These are phyloP conservation scores for Ceratocystis cubensis DNA, from an alignment of 2,329 filamentous ascomycete species.

Conservation along the genomic window DNA sequence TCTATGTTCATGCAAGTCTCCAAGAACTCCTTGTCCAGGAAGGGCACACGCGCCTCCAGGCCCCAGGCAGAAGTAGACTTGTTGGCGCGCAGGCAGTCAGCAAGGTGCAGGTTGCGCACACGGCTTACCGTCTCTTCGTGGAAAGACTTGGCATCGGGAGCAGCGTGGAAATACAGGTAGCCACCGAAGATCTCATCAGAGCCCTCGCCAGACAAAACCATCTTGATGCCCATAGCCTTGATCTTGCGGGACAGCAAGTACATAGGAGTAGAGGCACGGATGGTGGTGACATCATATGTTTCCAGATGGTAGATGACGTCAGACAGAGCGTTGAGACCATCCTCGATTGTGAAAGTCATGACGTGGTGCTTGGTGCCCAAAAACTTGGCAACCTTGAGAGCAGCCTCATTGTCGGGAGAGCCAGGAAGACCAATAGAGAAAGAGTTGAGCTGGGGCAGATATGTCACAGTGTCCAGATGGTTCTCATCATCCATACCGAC, in stretches of 20 bases:
- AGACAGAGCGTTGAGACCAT: conserved; percentile 88
- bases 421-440: conserved; percentile 95
- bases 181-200: conserved; percentile 97
- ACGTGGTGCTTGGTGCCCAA: conserved; percentile 95
- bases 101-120: conserved; percentile 89
- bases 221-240: conserved; percentile 98
- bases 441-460: conserved; percentile 89
- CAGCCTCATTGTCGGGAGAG: conserved; percentile 84
- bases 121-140: conserved; percentile 89
- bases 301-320: conserved; percentile 98
- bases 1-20: conserved; percentile 89
- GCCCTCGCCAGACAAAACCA: conserved; percentile 94
- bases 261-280: conserved; percentile 97
- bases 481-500: conserved; percentile 93
- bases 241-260: conserved; percentile 96
- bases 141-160: conserved; percentile 82
- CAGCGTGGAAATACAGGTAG: conserved; percentile 96
- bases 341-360: conserved; percentile 96
- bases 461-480: conserved; percentile 76
- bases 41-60: conserved; percentile 91
- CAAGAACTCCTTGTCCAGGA: conserved; percentile 95
- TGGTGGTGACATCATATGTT: conserved; percentile 95
- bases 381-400: conserved; percentile 87
- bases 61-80: conserved; percentile 98
- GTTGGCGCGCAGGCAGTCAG: conserved; percentile 96